Conservation (phyloP, 2,329 filamentous ascomycete genomes). For the Cytospora chrysosperma region DNA sequence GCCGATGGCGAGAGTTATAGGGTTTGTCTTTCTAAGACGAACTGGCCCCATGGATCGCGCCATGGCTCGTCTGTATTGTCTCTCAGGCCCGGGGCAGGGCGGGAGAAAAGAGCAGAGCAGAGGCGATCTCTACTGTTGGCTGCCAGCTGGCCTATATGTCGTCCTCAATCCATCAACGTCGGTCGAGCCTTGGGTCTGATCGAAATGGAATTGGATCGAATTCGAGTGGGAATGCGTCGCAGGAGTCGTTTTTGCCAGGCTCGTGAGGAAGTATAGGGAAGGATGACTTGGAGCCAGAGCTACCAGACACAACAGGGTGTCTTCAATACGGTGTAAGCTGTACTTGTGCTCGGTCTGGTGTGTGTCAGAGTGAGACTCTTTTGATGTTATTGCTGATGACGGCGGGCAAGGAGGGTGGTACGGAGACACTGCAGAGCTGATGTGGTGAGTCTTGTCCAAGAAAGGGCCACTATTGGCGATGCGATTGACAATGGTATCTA, state of each 20-base stretch:
- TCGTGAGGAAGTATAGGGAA: background rate
- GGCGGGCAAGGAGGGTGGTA: constrained; percentile 5
- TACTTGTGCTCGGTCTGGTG: constrained; percentile 1
- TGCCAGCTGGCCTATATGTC: constrained; percentile 21
- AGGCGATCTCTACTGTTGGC: constrained; percentile 11
- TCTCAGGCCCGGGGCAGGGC: constrained; percentile 5
- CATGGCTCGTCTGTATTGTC: constrained; percentile 38
- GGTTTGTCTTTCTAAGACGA: constrained; percentile 78
- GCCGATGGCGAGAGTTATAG: constrained; percentile 72
- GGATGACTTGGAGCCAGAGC: background rate
- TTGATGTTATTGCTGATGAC: constrained; percentile 7
- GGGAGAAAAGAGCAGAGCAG: constrained; percentile 2
- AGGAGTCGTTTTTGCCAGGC: background rate
- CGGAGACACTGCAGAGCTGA: constrained; percentile 13
- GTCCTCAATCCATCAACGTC: constrained; percentile 22
- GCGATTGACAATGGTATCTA: constrained; percentile 9
- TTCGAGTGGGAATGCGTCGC: background rate
- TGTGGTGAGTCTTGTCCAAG: background rate
- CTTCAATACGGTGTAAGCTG: background rate
- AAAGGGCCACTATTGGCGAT: constrained; percentile 10
- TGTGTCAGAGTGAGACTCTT: background rate
- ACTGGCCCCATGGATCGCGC: constrained; percentile 60
- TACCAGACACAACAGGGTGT: constrained; percentile 4
- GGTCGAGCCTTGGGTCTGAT: background rate
- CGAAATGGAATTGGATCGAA: background rate